phyloP scores from a whole-genome alignment of 2,329 filamentous ascomycete species.

The Fusarium beomiforme region DNA sequence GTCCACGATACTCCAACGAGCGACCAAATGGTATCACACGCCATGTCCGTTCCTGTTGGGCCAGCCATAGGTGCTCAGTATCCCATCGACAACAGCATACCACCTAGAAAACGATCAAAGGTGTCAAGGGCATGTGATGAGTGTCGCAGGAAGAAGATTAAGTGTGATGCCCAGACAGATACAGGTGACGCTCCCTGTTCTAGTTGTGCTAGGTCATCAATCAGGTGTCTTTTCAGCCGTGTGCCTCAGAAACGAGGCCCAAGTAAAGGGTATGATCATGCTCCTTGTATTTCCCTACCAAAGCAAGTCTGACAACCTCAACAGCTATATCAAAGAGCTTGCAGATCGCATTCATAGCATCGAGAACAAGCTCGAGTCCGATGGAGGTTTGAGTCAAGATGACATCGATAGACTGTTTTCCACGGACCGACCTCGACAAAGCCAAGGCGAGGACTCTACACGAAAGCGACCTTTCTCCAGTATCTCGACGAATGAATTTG shows the following conservation, averaged over 20 bases:
- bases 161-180: conserved; percentile 84
- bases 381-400: conserved; percentile 56
- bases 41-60: conserved; percentile 49
- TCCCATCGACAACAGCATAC: conserved; percentile 65
- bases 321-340: conserved; percentile 90
- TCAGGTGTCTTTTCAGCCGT: conserved; percentile 84
- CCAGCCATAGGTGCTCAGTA: conserved; percentile 52
- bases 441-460: conserved; percentile 44
- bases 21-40: conserved; percentile 51
- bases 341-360: conserved; percentile 85
- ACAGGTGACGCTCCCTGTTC: conserved; percentile 78
- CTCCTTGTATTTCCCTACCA: not conserved
- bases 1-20: conserved; percentile 51
- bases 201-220: conserved; percentile 80
- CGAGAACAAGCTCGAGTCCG: conserved; percentile 77
- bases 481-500: conserved; percentile 55
- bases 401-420: conserved; percentile 57
- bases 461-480: conserved; percentile 61
- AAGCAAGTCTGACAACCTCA: conserved; percentile 12
- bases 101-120: conserved; percentile 82
- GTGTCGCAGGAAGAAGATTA: conserved; percentile 88
- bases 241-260: conserved; percentile 89
- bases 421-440: conserved; percentile 48
- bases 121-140: conserved; percentile 91
- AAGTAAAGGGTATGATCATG: conserved; percentile 76